Evolutionary conservation across 257 asterid species (phyloP).

Genomic region (Cinchona pubescens): DNA sequence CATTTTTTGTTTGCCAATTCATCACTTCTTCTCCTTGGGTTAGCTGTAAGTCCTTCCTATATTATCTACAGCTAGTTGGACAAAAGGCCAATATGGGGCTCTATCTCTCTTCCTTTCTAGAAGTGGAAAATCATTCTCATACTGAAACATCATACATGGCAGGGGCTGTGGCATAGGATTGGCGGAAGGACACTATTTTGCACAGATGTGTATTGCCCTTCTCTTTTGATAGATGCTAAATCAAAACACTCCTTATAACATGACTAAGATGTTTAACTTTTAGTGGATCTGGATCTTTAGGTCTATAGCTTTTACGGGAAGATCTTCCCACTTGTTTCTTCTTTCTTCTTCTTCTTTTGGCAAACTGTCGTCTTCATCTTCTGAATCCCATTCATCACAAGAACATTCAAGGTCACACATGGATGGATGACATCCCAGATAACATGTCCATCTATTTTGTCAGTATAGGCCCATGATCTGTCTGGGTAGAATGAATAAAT

Average conservation of each 20-base stretch:
- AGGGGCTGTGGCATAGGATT: too few relatives aligned
- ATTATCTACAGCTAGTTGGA: not conserved
- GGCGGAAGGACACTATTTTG: not conserved
- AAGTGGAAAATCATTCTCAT: not conserved
- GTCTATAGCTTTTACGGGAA: not conserved
- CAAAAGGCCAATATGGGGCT: not conserved
- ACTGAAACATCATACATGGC: not conserved
- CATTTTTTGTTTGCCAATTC: too few relatives aligned
- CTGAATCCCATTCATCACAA: not conserved
- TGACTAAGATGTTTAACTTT: not conserved
- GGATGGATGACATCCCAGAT: too few relatives aligned
- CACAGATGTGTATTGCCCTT: not conserved
- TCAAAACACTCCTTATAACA: not conserved
- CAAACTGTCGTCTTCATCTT: not conserved
- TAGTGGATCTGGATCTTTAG: not conserved
- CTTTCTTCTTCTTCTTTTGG: not conserved
- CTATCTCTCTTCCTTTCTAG: not conserved
- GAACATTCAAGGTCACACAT: too few relatives aligned
- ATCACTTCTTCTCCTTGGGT: not conserved
- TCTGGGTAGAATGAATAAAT: too few relatives aligned
- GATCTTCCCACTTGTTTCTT: too few relatives aligned
- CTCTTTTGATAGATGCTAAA: too few relatives aligned
- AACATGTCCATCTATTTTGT: too few relatives aligned
- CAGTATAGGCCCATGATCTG: too few relatives aligned
- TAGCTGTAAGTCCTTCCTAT: too few relatives aligned